Evolutionary conservation across 805 yeast genomes (phyloP).

Genomic region (Pichia nakasei): DNA sequence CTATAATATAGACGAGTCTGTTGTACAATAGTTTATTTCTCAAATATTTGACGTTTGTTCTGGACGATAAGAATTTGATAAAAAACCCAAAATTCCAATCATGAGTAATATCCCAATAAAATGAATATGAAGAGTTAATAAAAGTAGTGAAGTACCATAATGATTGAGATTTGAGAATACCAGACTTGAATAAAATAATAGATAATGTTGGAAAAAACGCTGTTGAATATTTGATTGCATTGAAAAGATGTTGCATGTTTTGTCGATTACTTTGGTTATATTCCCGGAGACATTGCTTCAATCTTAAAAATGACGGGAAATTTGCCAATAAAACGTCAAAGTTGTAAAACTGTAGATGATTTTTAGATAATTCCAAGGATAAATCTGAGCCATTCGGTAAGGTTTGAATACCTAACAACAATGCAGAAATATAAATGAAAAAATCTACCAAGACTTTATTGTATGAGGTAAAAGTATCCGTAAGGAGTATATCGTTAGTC

Average conservation of each 20-base stretch:
- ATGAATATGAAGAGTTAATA: constrained; percentile 67
- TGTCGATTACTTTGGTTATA: constrained; percentile 37
- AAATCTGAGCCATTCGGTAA: constrained; percentile 21
- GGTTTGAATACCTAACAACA: constrained; percentile 28
- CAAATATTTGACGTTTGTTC: constrained; percentile 15
- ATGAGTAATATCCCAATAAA: constrained; percentile 80
- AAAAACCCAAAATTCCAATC: constrained; percentile 78
- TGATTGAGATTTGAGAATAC: constrained; percentile 21
- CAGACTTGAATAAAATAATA: constrained; percentile 20
- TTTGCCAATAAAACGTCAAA: constrained; percentile 24
- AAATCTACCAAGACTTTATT: constrained; percentile 69
- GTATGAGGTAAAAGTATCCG: constrained; percentile 82
- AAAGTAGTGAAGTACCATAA: constrained; percentile 39
- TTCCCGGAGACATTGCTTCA: constrained; percentile 76
- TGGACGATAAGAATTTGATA: constrained; percentile 21
- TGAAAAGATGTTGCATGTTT: constrained; percentile 51
- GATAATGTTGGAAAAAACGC: constrained; percentile 47
- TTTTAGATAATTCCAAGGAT: constrained; percentile 21
- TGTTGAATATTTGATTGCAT: constrained; percentile 66
- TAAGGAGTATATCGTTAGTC: constrained; percentile 70
- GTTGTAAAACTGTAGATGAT: constrained; percentile 22
- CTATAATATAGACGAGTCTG: constrained; percentile 40
- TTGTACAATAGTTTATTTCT: constrained; percentile 27
- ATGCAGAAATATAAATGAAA: constrained; percentile 44
- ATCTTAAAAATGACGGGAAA: constrained; percentile 66